phyloP scores from a whole-genome alignment of 169 alveolate genomes.

The Cryptosporidium xiaoi region DNA sequence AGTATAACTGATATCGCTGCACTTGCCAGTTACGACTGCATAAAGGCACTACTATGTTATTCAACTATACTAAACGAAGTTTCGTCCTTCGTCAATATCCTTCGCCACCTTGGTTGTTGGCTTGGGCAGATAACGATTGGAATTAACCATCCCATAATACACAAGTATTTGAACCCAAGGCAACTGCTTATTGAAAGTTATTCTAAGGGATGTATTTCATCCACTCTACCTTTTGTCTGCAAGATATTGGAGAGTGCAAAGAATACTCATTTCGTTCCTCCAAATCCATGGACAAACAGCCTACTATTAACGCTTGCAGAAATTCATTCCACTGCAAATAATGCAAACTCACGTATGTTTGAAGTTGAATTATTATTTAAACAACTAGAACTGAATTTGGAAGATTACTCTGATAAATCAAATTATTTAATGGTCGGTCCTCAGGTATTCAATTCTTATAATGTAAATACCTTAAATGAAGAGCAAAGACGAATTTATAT shows the following conservation, averaged over 20 bases:
- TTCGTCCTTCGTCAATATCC: constrained; percentile 86
- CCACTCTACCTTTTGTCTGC: constrained; percentile 90
- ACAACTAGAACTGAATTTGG: constrained; percentile 80
- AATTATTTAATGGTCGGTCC: constrained; percentile 28
- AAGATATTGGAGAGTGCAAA: constrained; percentile 84
- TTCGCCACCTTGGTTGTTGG: constrained; percentile 91
- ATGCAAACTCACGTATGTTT: constrained; percentile 85
- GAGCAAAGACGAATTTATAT: constrained; percentile 48
- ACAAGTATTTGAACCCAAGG: constrained; percentile 88
- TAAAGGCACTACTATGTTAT: constrained; percentile 83
- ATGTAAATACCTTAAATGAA: constrained; percentile 14
- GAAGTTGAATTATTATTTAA: constrained; percentile 90
- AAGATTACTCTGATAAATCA: constrained; percentile 68
- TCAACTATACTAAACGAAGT: constrained; percentile 84
- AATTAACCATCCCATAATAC: constrained; percentile 89
- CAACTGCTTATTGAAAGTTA: constrained; percentile 86
- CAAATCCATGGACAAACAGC: constrained; percentile 94
- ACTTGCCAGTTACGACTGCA: constrained; percentile 86
- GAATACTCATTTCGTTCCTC: constrained; percentile 87
- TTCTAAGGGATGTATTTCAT: constrained; percentile 81
- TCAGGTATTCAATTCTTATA: constrained; percentile 18
- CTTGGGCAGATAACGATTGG: constrained; percentile 88
- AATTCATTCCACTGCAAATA: constrained; percentile 82
- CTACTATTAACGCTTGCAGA: constrained; percentile 86
- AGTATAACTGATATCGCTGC: constrained; percentile 28